Evolutionary conservation across 2,329 filamentous ascomycete genomes (phyloP).

Genomic region (Pseudogymnoascus sp.): DNA sequence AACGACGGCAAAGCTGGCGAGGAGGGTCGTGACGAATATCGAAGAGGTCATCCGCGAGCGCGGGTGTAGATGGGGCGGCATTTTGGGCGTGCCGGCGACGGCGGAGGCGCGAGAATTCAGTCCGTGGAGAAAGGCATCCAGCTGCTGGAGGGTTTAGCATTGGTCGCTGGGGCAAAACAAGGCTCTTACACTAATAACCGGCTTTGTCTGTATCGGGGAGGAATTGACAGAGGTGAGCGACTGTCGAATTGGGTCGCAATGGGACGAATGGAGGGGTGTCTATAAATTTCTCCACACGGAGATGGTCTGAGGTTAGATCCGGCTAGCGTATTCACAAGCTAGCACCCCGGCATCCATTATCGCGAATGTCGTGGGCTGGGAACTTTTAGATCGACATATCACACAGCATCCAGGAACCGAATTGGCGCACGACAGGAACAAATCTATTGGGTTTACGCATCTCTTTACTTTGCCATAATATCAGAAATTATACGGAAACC

Average conservation of each 20-base stretch:
- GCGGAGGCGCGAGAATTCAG: slow-evolving; percentile 3
- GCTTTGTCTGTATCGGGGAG: background rate
- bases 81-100: slow-evolving; percentile 33
- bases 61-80: slow-evolving; percentile 84
- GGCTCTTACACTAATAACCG: background rate
- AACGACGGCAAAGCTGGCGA: slow-evolving; percentile 87
- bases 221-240: background rate
- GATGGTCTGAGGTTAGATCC: slow-evolving; percentile 1
- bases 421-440: slow-evolving; percentile 4
- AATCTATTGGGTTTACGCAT: background rate
- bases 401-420: background rate
- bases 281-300: slow-evolving; percentile 3
- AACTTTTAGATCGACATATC: slow-evolving; percentile 7
- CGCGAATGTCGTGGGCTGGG: slow-evolving; percentile 7
- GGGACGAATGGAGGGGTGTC: background rate
- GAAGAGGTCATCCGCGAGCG: slow-evolving; percentile 89
- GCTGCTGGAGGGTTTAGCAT: background rate
- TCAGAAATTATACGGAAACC: background rate
- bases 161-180: background rate
- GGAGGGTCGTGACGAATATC: slow-evolving; percentile 87
- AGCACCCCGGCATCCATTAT: slow-evolving; percentile 4
- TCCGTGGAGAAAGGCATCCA: slow-evolving; percentile 7
- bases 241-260: background rate
- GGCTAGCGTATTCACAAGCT: slow-evolving; percentile 3
- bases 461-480: background rate